Base-by-base conservation (phyloP, 2,329 filamentous ascomycete species). In the Purpureocillium takamizusanense region DNA sequence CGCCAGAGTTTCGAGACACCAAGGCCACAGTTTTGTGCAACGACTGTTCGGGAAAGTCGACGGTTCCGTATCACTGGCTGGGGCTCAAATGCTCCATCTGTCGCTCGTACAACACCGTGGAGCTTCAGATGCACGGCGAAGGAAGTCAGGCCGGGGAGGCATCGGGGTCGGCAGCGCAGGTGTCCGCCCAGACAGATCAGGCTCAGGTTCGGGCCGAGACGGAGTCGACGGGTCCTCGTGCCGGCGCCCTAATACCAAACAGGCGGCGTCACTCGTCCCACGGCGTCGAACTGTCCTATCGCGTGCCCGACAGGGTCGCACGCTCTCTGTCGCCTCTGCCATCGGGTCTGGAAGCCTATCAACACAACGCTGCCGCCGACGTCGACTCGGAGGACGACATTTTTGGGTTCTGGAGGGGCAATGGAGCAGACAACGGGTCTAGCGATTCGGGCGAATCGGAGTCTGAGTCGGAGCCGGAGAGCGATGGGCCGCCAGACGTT, bases 1-100 rank as follows among this genome's bases (percentile, higher is more conserved):
- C 92, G 0, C 64, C 72, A 6, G 85, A 94, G 46, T 94, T 89
- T 52, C 72, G 68, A 43, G 78, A 87, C 51, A 88, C 86, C 5
- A 80, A 80, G 45, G 90, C 88, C 12, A 76, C 89, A 46, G 78
- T 97, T 36, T 78, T 89, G 44, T 98, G 92, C 62, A 97, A 98
- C 57, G 92, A 98, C 62, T 98, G 92, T 62, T 86, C 81, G 33
- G 84, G 85, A 11, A 89, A 88, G 56, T 89, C 83, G 44, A 83
- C 84, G 16, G 87, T 92, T 16, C 74, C 76, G 23, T 98, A 94
- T 56, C 92, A 98, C 61, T 98, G 92, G 87, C 69, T 97, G 4
- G 92, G 92, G 1, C 69, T 95, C 33, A 95, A 94, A 60, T 98
- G 92, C 56, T 80, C 72, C 12, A 76, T 82, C 28, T 85, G 81